Percentiles rank a stretch among this genome's conserved stretches.
phyloP scores from a whole-genome alignment of 1,284 basidiomycete genomes.

The Omphalotus olearius region DNA sequence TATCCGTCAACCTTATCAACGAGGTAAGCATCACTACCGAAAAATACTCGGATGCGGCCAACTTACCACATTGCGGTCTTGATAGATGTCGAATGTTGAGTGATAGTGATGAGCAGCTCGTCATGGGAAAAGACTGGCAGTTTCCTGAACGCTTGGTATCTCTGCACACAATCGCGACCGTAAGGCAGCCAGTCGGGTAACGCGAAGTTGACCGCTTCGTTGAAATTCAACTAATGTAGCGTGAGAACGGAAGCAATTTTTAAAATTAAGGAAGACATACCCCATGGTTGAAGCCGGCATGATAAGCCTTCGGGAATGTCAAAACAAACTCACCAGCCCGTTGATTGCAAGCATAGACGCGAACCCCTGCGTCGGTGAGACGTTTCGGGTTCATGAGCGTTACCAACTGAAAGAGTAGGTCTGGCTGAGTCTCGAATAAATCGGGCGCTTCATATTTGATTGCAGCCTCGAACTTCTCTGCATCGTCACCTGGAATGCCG shows the following conservation, averaged over 20 bases:
- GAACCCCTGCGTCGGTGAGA: conserved; percentile 86
- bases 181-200: conserved; percentile 92
- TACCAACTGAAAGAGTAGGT: conserved; percentile 95
- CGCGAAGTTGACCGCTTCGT: conserved; percentile 99
- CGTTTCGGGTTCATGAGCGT: conserved; percentile 97
- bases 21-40: conserved; percentile 17
- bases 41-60: conserved; percentile 9
- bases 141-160: conserved; percentile 88
- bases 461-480: conserved; percentile 94
- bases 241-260: conserved; percentile 15
- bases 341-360: conserved; percentile 93
- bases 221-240: conserved; percentile 81
- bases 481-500: conserved; percentile 91
- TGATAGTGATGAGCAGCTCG: conserved; percentile 93
- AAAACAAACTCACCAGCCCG: conserved; percentile 97
- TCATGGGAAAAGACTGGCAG: conserved; percentile 98
- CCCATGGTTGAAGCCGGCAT: conserved; percentile 98
- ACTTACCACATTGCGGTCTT: conserved; percentile 89
- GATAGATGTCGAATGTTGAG: conserved; percentile 89
- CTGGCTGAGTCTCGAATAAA: conserved; percentile 97
- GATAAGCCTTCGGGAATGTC: conserved; percentile 98
- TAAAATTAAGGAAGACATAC: conserved; percentile 42
- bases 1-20: conserved; percentile 71
- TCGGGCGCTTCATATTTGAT: conserved; percentile 96
- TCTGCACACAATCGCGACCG: conserved; percentile 83